Base-by-base conservation (phyloP, 768 basidiomycete genomes). In the Clavulina sp. region DNA sequence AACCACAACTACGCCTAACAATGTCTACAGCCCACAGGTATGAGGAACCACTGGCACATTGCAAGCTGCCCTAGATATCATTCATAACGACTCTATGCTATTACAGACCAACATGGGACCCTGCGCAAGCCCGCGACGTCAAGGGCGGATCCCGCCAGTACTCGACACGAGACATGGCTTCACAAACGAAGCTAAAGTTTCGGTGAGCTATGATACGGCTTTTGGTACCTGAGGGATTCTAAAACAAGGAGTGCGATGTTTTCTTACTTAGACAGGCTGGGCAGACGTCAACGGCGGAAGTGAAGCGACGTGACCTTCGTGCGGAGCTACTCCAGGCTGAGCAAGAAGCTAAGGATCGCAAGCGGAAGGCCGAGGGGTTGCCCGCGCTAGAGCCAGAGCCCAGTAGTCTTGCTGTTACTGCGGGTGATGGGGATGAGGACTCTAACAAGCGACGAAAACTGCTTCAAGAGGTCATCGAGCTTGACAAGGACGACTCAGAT, bases 171-270 rank as follows among this genome's bases (percentile, higher is more conserved):
- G 89, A 95, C 64, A 84, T 96, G 76, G 87, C 93, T 4, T 73
- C 87, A 2, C 85, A 96, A 64, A 99, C 93, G 1, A 93, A 95
- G 66, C 82, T 99, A 59, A 99, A 99, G 70, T 99, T 99, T 68
- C 80, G 93, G 80, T 85, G 54, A 51, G 75, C 24, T 16, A 24
- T 9, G 24, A 9, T 9, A 13, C 52, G 23, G 21, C 62, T 9
- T 32, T 16, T 18, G 9, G 31, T 16, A 28, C 48, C 48, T 32
- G 9, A 16, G 13, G 19, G 13, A 31, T 38, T 34, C 18, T 49
- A n/a, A n/a, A 2, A 23, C 33, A 28, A 28, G 36, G 31, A 21
- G 7, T 5, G 29, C 16, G 19, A 29, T 32, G 28, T 41, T 43
- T 32, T 19, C 4, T 32, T 7, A n/a, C n/a, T 30, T 55, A 84